A percentile compares a stretch with the other conserved stretches of the same genome.
phyloP scores from a whole-genome alignment of 2,329 filamentous ascomycete genomes.

The Nemania sp. region DNA sequence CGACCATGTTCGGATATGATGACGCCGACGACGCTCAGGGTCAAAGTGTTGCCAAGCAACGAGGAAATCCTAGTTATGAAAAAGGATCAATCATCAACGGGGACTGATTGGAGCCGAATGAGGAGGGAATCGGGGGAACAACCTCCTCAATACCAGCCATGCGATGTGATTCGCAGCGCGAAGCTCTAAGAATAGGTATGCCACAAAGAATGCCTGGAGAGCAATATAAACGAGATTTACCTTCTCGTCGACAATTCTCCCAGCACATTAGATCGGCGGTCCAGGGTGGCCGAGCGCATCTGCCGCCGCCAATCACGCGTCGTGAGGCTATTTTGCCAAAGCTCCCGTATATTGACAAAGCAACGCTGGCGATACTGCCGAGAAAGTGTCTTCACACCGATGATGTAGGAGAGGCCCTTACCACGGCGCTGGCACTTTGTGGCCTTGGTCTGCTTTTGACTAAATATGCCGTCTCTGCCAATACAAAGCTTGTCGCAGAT shows the following conservation, averaged over 20 bases:
- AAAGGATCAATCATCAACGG: no score
- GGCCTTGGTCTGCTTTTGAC: background rate
- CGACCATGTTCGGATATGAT: constrained; percentile 7
- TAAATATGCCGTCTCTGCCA: constrained; percentile 21
- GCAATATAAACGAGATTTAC: constrained; percentile 21
- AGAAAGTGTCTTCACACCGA: constrained; percentile 20
- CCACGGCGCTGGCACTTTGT: no score
- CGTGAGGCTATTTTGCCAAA: constrained; percentile 23
- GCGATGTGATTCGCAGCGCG: background rate
- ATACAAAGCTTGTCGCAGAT: background rate
- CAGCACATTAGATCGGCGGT: constrained; percentile 5
- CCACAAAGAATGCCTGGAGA: background rate
- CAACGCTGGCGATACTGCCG: constrained; percentile 19
- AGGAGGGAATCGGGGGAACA: constrained; percentile 5
- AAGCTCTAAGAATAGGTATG: background rate
- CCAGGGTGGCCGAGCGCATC: constrained; percentile 5
- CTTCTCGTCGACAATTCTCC: background rate
- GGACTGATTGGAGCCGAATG: background rate
- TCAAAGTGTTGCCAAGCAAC: constrained; percentile 6
- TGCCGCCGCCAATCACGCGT: constrained; percentile 26
- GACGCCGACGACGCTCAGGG: constrained; percentile 11
- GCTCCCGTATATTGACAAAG: constrained; percentile 13
- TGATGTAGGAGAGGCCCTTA: background rate
- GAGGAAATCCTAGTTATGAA: constrained; percentile 8
- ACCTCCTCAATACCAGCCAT: background rate